Conservation (phyloP, 225 moss, liverwort and hornwort genomes). For the Pleurozium schreberi region DNA sequence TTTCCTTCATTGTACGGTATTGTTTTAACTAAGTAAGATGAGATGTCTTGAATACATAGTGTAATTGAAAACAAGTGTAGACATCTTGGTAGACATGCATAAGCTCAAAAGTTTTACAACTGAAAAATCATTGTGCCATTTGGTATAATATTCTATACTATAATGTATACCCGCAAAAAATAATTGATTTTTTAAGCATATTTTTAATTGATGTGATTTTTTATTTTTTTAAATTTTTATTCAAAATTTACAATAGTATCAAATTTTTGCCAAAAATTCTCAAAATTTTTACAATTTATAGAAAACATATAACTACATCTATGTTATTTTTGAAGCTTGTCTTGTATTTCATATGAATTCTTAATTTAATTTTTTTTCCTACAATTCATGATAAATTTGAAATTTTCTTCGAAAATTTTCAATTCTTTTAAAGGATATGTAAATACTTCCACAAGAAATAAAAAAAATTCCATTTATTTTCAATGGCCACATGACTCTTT, state of each 20-base stretch:
- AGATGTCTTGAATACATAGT: background rate
- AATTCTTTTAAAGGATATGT: fast-evolving
- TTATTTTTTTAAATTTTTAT: background rate
- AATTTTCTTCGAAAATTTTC: no score
- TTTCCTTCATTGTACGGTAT: background rate
- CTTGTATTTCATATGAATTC: no score
- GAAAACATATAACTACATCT: background rate
- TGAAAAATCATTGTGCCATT: background rate
- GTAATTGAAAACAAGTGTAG: background rate
- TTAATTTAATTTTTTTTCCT: no score
- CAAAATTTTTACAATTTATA: background rate
- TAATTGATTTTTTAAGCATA: background rate
- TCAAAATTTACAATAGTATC: background rate
- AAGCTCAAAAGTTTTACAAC: background rate
- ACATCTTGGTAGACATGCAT: no score
- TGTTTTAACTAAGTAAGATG: background rate
- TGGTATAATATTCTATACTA: background rate
- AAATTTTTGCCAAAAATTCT: background rate
- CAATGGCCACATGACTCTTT: background rate
- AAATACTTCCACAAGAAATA: no score
- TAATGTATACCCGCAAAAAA: background rate
- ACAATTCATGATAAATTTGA: no score
- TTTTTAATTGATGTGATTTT: background rate
- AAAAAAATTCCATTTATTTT: background rate
- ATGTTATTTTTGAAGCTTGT: no score